These are phyloP conservation scores for Penicillium malachiteum DNA, from an alignment of 495 filamentous ascomycete species.

Conservation along the genomic window DNA sequence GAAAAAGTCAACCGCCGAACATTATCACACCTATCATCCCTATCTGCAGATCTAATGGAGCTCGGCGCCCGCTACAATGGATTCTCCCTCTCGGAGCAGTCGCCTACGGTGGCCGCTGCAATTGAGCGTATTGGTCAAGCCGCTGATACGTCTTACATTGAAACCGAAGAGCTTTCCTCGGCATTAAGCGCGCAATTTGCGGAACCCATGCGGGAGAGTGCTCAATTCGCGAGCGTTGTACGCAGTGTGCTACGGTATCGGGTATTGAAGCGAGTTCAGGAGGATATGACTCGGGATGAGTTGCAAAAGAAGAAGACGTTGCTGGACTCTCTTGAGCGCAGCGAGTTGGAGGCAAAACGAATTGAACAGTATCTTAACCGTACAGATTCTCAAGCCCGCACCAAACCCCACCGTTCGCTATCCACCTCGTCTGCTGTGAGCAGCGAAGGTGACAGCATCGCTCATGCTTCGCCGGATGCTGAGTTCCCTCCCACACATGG, in stretches of 20 bases:
- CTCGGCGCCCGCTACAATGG: slow-evolving; percentile 92
- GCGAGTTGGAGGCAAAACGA: slow-evolving; percentile 85
- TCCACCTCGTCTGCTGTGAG: slow-evolving; percentile 55
- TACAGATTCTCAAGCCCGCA: slow-evolving; percentile 47
- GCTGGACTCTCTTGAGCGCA: slow-evolving; percentile 80
- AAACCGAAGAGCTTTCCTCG: slow-evolving; percentile 84
- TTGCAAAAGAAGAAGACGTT: slow-evolving; percentile 75
- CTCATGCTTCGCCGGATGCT: slow-evolving; percentile 78
- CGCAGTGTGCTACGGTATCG: slow-evolving; percentile 82
- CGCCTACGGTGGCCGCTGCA: slow-evolving; percentile 81
- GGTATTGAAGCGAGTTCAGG: slow-evolving; percentile 88
- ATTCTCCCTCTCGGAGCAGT: slow-evolving; percentile 92
- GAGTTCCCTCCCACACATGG: slow-evolving; percentile 91
- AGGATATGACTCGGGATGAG: slow-evolving; percentile 95
- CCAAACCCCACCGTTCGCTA: slow-evolving; percentile 62
- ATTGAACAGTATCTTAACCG: slow-evolving; percentile 88
- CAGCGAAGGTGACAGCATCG: slow-evolving; percentile 40
- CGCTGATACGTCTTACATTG: slow-evolving; percentile 92
- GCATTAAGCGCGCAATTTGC: slow-evolving; percentile 86
- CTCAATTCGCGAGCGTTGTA: slow-evolving; percentile 94
- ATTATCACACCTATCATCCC: slow-evolving; percentile 72
- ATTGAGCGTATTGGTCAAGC: slow-evolving; percentile 95
- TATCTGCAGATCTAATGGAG: slow-evolving; percentile 87
- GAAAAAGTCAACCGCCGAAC: slow-evolving; percentile 94
- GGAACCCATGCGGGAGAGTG: slow-evolving; percentile 94